Percentiles rank a stretch among this genome's conserved stretches.
Evolutionary conservation across 176 grass and related monocot genomes (phyloP).

Genomic region (Areca catechu): DNA sequence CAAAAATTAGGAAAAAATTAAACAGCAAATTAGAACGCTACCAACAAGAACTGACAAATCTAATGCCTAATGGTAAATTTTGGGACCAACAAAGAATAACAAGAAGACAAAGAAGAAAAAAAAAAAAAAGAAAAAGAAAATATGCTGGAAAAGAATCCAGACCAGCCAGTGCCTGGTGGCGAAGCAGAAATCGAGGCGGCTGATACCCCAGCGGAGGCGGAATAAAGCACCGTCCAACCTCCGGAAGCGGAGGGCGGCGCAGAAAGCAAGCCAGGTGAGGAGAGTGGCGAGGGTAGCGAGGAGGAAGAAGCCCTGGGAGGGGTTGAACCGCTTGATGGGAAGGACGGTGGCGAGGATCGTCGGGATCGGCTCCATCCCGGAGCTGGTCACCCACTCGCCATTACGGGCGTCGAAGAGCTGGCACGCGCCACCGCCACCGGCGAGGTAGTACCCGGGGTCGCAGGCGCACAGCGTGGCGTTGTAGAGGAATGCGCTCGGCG

Average conservation of each 20-base stretch:
- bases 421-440: constrained; percentile 23
- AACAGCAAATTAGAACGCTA: no score
- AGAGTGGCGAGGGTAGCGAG: constrained; percentile 36
- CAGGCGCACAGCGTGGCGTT: constrained; percentile 67
- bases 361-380: constrained; percentile 35
- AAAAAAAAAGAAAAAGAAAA: no score
- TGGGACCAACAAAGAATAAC: no score
- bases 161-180: constrained; percentile 72
- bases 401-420: constrained; percentile 1
- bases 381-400: constrained; percentile 55
- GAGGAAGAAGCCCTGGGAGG: constrained; percentile 81
- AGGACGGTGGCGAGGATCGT: constrained; percentile 59
- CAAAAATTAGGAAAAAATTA: no score
- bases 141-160: neutral
- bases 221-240: constrained; percentile 27
- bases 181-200: constrained; percentile 72
- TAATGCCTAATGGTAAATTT: no score
- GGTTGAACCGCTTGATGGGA: constrained; percentile 60
- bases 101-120: no score
- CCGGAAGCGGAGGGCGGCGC: constrained; percentile 25
- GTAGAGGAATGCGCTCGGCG: constrained; percentile 54
- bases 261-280: constrained; percentile 67
- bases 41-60: no score
- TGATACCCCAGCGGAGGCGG: constrained; percentile 54
- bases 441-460: constrained; percentile 61